Evolutionary conservation across 2,329 filamentous ascomycete genomes (phyloP).

Genomic region (Aspergillus oerlinghausenensis): DNA sequence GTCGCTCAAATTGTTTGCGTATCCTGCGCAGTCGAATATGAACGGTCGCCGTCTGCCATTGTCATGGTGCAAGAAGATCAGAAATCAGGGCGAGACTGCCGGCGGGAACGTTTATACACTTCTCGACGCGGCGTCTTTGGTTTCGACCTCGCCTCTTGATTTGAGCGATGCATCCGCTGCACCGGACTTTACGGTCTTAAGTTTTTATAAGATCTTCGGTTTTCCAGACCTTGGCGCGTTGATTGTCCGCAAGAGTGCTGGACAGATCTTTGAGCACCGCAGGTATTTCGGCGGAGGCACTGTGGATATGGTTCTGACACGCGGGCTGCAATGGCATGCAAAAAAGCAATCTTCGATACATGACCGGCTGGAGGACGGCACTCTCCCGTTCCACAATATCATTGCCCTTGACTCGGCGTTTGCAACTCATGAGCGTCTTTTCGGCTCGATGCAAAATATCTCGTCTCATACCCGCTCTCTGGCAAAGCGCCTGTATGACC

Average conservation of each 20-base stretch:
- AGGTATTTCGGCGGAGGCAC: slow-evolving; percentile 93
- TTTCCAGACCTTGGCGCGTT: slow-evolving; percentile 87
- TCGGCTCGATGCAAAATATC: slow-evolving; percentile 64
- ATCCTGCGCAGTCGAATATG: slow-evolving; percentile 91
- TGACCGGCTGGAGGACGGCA: slow-evolving; percentile 84
- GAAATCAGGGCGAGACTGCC: slow-evolving; percentile 25
- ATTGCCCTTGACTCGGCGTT: slow-evolving; percentile 75
- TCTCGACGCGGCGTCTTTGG: slow-evolving; percentile 77
- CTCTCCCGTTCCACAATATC: slow-evolving; percentile 84
- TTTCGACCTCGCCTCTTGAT: slow-evolving; percentile 71
- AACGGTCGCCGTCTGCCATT: slow-evolving; percentile 72
- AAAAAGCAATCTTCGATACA: slow-evolving; percentile 69
- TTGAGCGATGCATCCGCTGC: slow-evolving; percentile 57
- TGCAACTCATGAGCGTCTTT: slow-evolving; percentile 63
- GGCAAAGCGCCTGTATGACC: slow-evolving; percentile 53
- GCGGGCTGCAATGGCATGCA: slow-evolving; percentile 79
- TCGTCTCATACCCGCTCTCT: slow-evolving; percentile 68
- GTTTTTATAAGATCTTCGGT: slow-evolving; percentile 97
- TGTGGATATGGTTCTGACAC: slow-evolving; percentile 78
- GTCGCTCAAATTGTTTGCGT: slow-evolving; percentile 60
- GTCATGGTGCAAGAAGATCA: slow-evolving; percentile 57
- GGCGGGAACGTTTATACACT: slow-evolving; percentile 58
- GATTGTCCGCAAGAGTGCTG: slow-evolving; percentile 70
- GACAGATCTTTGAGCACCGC: slow-evolving; percentile 59
- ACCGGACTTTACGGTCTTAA: slow-evolving; percentile 82